Percentiles rank a stretch among this genome's conserved stretches.
phyloP scores from a whole-genome alignment of 495 filamentous ascomycete genomes.

The Daldinia concentrica region DNA sequence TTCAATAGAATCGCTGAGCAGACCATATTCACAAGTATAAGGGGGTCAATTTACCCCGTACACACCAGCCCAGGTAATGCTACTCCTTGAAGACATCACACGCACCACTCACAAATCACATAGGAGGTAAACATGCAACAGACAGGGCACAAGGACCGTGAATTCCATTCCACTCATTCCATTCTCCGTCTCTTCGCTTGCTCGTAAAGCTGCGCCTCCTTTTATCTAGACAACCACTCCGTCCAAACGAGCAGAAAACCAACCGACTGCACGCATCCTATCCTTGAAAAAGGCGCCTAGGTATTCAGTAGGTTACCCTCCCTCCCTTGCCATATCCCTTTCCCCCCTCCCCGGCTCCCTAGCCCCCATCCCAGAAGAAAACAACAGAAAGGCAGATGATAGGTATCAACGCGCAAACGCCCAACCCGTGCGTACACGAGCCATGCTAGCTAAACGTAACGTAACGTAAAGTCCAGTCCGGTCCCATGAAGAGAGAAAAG shows the following conservation, averaged over 20 bases:
- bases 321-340: not conserved
- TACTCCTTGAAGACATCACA: too few relatives aligned
- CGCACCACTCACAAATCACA: too few relatives aligned
- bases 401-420: conserved; percentile 3
- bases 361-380: not conserved
- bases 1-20: too few relatives aligned
- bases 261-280: not conserved
- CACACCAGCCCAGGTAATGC: too few relatives aligned
- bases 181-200: not conserved
- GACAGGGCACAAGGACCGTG: not conserved
- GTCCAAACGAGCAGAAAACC: not conserved
- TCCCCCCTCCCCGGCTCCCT: not conserved
- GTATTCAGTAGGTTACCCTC: not conserved
- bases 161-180: not conserved
- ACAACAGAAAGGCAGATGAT: not conserved
- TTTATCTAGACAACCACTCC: not conserved
- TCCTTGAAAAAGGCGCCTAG: not conserved
- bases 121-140: not conserved
- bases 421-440: not conserved
- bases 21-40: too few relatives aligned
- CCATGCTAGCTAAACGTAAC: conserved; percentile 2
- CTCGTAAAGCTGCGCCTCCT: not conserved
- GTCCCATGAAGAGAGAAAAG: not conserved
- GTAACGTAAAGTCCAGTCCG: not conserved
- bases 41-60: too few relatives aligned